These are phyloP conservation scores for Shiraia sp. DNA, from an alignment of 2,329 filamentous ascomycete species.

Conservation along the genomic window DNA sequence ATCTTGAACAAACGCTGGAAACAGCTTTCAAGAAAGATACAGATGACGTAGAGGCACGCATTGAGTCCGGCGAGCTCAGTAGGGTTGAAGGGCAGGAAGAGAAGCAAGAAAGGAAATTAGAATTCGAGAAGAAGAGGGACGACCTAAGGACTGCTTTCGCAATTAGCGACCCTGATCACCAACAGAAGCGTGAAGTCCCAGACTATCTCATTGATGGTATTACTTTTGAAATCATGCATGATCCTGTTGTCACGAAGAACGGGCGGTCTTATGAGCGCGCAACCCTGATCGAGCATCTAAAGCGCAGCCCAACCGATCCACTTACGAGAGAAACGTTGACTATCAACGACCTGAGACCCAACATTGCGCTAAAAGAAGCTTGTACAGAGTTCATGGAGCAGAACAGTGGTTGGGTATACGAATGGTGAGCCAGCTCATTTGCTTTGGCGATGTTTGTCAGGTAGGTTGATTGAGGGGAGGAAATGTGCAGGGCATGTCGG, in stretches of 20 bases:
- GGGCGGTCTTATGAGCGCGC: conserved; percentile 90
- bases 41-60: conserved; percentile 45
- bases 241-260: conserved; percentile 73
- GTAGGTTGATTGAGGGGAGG: conserved; percentile 13
- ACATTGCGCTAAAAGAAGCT: conserved; percentile 78
- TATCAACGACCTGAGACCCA: conserved; percentile 74
- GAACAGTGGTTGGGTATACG: conserved; percentile 84
- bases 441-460: conserved; percentile 11
- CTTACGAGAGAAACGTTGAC: conserved; percentile 76
- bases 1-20: conserved; percentile 56
- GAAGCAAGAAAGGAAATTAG: conserved; percentile 48
- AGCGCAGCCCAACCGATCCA: conserved; percentile 75
- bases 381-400: conserved; percentile 82
- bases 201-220: conserved; percentile 80
- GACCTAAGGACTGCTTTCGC: conserved; percentile 53
- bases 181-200: conserved; percentile 61
- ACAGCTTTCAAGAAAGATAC: conserved; percentile 37
- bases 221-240: conserved; percentile 73
- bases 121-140: conserved; percentile 47
- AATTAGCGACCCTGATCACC: conserved; percentile 50
- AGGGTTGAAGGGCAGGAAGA: conserved; percentile 53
- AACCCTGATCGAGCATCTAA: conserved; percentile 83
- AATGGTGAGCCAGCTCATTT: conserved; percentile 65
- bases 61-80: conserved; percentile 44
- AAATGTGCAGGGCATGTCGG: neutral